Evolutionary conservation across 179 eudicot species (phyloP), one percentile per base, ranked within the genome.

Genomic region (Pouteria campechiana): DNA sequence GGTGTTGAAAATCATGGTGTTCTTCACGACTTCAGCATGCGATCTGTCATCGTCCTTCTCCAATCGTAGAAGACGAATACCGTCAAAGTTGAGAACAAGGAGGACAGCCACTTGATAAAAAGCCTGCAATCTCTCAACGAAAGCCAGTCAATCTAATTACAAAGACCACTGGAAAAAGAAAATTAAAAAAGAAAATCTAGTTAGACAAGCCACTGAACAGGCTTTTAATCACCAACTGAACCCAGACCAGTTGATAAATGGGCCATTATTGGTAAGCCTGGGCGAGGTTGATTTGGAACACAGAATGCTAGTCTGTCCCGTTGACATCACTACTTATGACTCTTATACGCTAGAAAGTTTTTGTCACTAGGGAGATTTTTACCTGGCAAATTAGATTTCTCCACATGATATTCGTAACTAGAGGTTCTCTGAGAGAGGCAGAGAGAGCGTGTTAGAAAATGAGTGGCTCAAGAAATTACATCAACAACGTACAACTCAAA

Each of bases 331-430:
- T n/a, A n/a, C n/a, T n/a, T n/a, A n/a, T n/a, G n/a, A n/a, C n/a
- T n/a, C n/a, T n/a, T n/a, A n/a, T n/a, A n/a, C n/a, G n/a, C n/a
- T n/a, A n/a, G n/a, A n/a, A n/a, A n/a, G n/a, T n/a, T n/a, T n/a
- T n/a, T n/a, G n/a, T n/a, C n/a, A n/a, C n/a, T n/a, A n/a, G n/a
- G n/a, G n/a, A n/a, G n/a, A n/a, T n/a, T n/a, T n/a, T 14, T 32
- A 84, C 97, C 94, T 88, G 97, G 20, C 84, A 55, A 8, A 89
- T 2, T 52, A 89, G 72, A 71, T 89, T 89, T 58, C 97, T 81
- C 97, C 97, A 89, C 95, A 89, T 85, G 63, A 81, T 76, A 67
- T 89, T 89, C n/a, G 97, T 89, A 32, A 89, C 79, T 29, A 89
- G 89, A 57, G 97, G 89, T 53, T 89, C 97, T 89, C 97, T 89